Percentiles rank a stretch among this genome's conserved stretches.
phyloP scores from a whole-genome alignment of 495 filamentous ascomycete genomes.

The Opeltia flavorubescens region DNA sequence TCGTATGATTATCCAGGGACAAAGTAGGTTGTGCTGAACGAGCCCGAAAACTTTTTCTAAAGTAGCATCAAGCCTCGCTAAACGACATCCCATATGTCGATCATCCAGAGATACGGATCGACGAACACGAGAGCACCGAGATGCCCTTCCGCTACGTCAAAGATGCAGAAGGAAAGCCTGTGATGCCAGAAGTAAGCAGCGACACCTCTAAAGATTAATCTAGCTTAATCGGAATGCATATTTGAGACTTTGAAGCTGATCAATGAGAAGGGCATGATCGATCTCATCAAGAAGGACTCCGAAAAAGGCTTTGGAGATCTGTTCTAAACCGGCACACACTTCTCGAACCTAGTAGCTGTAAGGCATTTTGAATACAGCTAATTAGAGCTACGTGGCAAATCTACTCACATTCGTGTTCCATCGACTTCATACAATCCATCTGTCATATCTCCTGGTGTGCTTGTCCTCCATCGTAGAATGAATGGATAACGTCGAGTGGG shows the following conservation, averaged over 20 bases:
- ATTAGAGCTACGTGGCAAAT: too few species aligned
- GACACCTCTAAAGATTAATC: not conserved
- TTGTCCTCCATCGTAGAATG: too few species aligned
- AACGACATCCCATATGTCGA: constrained; percentile 69
- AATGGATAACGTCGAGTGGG: too few species aligned
- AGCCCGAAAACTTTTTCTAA: not conserved
- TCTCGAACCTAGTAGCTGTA: too few species aligned
- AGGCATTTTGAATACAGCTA: too few species aligned
- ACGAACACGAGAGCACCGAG: constrained; percentile 79
- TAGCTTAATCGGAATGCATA: not conserved
- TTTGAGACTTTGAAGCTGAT: too few species aligned
- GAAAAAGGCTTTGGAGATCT: constrained; percentile 84
- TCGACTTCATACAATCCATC: too few species aligned
- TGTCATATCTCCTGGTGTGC: too few species aligned
- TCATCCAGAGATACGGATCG: constrained; percentile 75
- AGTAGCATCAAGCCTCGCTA: constrained; percentile 44
- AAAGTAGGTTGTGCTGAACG: constrained; percentile 36
- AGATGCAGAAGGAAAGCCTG: constrained; percentile 53
- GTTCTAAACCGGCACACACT: constrained; percentile 49
- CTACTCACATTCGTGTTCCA: too few species aligned
- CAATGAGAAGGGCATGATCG: constrained; percentile 65
- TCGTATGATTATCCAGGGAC: constrained; percentile 70
- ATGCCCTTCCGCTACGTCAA: constrained; percentile 97
- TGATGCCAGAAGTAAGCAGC: constrained; percentile 71
- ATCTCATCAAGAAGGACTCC: constrained; percentile 83